These are phyloP conservation scores for Zygosaccharomyces sapae DNA, from an alignment of 1,139 yeast species.

Conservation along the genomic window DNA sequence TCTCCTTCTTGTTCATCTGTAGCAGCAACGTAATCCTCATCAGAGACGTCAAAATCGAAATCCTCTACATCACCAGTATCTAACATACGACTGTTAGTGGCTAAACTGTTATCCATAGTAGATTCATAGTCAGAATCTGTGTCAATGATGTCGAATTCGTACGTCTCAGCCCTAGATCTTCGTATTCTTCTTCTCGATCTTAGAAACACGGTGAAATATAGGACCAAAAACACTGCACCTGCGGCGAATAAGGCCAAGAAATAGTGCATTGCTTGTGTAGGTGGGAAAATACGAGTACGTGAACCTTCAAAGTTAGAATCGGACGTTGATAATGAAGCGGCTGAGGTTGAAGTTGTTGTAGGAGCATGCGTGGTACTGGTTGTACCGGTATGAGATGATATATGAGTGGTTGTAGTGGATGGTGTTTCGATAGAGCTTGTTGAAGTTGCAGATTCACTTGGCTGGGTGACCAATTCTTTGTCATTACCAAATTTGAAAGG, in stretches of 20 bases:
- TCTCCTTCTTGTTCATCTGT: constrained; percentile 5
- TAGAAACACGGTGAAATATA: constrained; percentile 47
- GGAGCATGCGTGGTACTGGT: too few species aligned
- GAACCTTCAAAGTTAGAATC: constrained; percentile 19
- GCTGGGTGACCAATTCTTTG: constrained; percentile 31
- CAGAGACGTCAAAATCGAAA: constrained; percentile 35
- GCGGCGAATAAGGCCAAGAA: constrained; percentile 55
- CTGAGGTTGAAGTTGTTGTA: too few species aligned
- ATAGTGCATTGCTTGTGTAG: constrained; percentile 38
- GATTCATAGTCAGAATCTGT: constrained; percentile 41
- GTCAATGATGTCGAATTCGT: constrained; percentile 76
- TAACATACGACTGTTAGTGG: constrained; percentile 13
- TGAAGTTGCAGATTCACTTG: not conserved
- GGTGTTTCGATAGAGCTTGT: not conserved
- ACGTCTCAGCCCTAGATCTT: constrained; percentile 64
- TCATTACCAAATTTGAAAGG: constrained; percentile 44
- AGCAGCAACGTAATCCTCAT: constrained; percentile 25
- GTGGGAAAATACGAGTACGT: constrained; percentile 25
- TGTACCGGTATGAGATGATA: not conserved
- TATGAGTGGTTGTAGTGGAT: not conserved
- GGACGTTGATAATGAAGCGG: too few species aligned
- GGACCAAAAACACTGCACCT: constrained; percentile 53
- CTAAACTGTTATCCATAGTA: constrained; percentile 23
- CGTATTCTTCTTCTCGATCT: constrained; percentile 51
- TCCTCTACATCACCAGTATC: constrained; percentile 28